Evolutionary conservation across 75 land plant species (phyloP).

Genomic region (Larix kaempferi): DNA sequence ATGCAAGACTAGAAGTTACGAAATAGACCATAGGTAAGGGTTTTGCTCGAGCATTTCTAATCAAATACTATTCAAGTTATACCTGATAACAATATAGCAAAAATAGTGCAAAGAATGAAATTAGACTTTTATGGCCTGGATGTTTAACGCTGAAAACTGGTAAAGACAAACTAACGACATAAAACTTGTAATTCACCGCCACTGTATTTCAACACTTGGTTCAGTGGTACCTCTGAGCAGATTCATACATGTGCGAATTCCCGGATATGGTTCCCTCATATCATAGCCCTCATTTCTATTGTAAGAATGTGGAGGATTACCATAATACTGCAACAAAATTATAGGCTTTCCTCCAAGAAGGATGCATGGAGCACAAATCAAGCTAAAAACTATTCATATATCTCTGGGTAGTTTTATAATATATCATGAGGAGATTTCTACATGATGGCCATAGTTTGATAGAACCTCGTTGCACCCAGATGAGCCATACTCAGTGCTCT

Average conservation of each 20-base stretch:
- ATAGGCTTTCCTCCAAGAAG: too few species aligned
- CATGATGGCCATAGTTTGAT: too few species aligned
- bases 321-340: neutral
- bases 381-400: too few species aligned
- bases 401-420: too few species aligned
- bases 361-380: neutral
- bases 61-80: neutral
- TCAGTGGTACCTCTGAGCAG: neutral
- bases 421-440: too few species aligned
- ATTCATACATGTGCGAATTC: constrained; percentile 16
- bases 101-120: neutral
- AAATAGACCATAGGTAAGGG: too few species aligned
- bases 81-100: neutral
- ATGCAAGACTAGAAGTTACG: too few species aligned
- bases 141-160: neutral
- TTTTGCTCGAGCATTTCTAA: neutral
- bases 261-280: constrained; percentile 33
- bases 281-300: constrained; percentile 28
- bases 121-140: neutral
- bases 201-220: too few species aligned
- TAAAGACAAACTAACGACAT: too few species aligned
- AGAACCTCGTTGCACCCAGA: too few species aligned
- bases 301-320: constrained; percentile 9
- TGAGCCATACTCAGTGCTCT: too few species aligned
- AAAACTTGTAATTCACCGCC: too few species aligned